These are phyloP conservation scores for Umbelopsis ramanniana DNA, from an alignment of 192 early-diverging fungal species.

Conservation along the genomic window DNA sequence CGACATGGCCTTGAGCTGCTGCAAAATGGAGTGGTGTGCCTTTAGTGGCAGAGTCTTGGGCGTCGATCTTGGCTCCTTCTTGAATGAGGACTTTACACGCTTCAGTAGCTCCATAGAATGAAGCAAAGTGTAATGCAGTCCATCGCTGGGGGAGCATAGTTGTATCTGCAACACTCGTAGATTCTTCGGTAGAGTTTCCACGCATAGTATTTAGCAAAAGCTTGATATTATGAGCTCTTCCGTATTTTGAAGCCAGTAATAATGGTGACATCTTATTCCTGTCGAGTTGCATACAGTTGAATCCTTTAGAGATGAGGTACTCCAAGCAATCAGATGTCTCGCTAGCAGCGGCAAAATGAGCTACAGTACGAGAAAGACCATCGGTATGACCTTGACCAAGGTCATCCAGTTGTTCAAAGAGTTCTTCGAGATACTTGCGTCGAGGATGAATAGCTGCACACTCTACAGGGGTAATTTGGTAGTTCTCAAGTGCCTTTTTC, in stretches of 20 bases:
- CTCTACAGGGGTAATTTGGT: slow-evolving; percentile 48
- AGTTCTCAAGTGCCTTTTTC: slow-evolving; percentile 45
- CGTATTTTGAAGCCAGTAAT: slow-evolving; percentile 54
- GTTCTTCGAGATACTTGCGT: slow-evolving; percentile 33
- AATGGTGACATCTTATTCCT: slow-evolving; percentile 47
- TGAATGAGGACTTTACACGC: slow-evolving; percentile 44
- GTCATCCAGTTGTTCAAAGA: slow-evolving; percentile 40
- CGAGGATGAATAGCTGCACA: slow-evolving; percentile 53
- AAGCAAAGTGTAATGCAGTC: slow-evolving; percentile 44
- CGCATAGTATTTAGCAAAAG: slow-evolving; percentile 39
- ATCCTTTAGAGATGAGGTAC: slow-evolving; percentile 41
- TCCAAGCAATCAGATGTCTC: slow-evolving; percentile 47
- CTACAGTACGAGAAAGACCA: slow-evolving; percentile 43
- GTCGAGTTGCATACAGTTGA: slow-evolving; percentile 41
- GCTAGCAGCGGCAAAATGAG: slow-evolving; percentile 57
- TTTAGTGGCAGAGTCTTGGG: slow-evolving; percentile 36
- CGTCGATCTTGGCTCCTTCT: slow-evolving; percentile 42
- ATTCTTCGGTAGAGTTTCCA: slow-evolving; percentile 26
- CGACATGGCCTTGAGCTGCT: slow-evolving; percentile 31
- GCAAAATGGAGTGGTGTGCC: slow-evolving; percentile 41
- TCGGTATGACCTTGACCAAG: slow-evolving; percentile 44
- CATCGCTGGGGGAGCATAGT: slow-evolving; percentile 45
- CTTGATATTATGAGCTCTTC: slow-evolving; percentile 34
- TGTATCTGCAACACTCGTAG: slow-evolving; percentile 37
- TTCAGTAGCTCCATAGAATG: slow-evolving; percentile 43